Evolutionary conservation across 768 basidiomycete species (phyloP).

Genomic region (Mycena leptocephala): DNA sequence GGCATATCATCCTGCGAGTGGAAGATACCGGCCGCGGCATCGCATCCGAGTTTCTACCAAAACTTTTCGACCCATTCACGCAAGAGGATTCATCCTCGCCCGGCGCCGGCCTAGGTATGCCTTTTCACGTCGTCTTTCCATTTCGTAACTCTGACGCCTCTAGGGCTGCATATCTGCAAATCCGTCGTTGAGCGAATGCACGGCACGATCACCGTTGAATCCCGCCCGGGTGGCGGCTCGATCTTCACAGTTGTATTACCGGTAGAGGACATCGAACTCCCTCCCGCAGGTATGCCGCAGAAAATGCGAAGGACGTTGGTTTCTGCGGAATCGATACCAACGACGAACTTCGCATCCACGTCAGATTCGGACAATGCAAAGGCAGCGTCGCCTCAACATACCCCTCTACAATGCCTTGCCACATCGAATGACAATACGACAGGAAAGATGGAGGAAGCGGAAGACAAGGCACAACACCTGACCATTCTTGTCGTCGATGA

Average conservation of each 20-base stretch:
- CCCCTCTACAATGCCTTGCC: not conserved
- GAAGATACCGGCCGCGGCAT: conserved; percentile 31
- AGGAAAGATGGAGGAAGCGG: not conserved
- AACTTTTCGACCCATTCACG: conserved; percentile 28
- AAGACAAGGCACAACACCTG: conserved; percentile 2
- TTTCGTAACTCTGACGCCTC: not conserved
- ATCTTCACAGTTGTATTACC: conserved; percentile 26
- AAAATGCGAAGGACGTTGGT: not conserved
- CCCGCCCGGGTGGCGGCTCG: conserved; percentile 4
- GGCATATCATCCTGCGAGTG: conserved; percentile 16
- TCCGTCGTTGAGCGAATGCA: conserved; percentile 26
- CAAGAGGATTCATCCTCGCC: conserved; percentile 29
- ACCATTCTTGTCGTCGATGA: conserved; percentile 33
- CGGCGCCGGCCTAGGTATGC: conserved; percentile 26
- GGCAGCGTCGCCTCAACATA: no score
- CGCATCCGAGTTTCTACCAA: conserved; percentile 14
- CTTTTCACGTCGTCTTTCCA: not conserved
- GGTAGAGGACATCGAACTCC: conserved; percentile 10
- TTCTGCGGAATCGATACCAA: not conserved
- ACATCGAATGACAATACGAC: no score
- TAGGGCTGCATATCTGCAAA: conserved; percentile 29
- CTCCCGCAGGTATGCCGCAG: not conserved
- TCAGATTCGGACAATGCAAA: no score
- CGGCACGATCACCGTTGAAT: conserved; percentile 23
- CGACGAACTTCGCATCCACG: not conserved